These are phyloP conservation scores for Parathielavia hyrcaniae DNA, from an alignment of 495 filamentous ascomycete species.

Conservation along the genomic window DNA sequence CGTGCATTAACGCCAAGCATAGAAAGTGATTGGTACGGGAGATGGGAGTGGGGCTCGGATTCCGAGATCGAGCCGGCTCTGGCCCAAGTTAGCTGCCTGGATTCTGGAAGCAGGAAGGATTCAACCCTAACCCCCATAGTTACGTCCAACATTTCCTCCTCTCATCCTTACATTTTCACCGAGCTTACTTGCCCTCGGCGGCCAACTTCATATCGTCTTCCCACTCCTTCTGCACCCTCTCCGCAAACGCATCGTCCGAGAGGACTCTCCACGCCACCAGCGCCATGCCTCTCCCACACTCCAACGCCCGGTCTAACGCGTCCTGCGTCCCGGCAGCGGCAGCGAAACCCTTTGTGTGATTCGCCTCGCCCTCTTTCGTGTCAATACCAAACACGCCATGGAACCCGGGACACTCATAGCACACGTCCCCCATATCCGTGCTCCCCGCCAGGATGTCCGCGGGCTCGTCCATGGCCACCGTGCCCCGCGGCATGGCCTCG, in stretches of 20 bases:
- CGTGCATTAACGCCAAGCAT: too few relatives aligned
- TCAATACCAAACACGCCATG: slow-evolving; percentile 52
- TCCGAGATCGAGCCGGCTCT: too few relatives aligned
- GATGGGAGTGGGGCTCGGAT: too few relatives aligned
- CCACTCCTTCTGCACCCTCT: slow-evolving; percentile 38
- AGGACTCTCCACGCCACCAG: slow-evolving; percentile 46
- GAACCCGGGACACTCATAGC: slow-evolving; percentile 52
- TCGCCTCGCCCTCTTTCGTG: slow-evolving; percentile 40
- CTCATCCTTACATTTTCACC: neutral
- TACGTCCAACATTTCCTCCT: neutral
- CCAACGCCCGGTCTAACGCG: slow-evolving; percentile 39
- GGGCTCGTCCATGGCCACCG: slow-evolving; percentile 34
- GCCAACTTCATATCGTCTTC: slow-evolving; percentile 32
- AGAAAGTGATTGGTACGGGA: too few relatives aligned
- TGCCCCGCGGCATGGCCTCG: slow-evolving; percentile 43
- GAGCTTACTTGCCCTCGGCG: slow-evolving; percentile 17
- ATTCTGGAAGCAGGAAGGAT: neutral
- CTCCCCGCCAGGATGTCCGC: slow-evolving; percentile 40
- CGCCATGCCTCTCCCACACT: slow-evolving; percentile 54
- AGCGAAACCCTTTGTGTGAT: slow-evolving; percentile 52
- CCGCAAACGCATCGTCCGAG: slow-evolving; percentile 43
- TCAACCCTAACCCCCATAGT: neutral
- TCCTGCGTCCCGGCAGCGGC: slow-evolving; percentile 48
- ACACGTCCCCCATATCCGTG: slow-evolving; percentile 51
- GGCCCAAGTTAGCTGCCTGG: too few relatives aligned